Base-by-base conservation (phyloP, 2,329 filamentous ascomycete species). In the Macrophomina phaseolina region DNA sequence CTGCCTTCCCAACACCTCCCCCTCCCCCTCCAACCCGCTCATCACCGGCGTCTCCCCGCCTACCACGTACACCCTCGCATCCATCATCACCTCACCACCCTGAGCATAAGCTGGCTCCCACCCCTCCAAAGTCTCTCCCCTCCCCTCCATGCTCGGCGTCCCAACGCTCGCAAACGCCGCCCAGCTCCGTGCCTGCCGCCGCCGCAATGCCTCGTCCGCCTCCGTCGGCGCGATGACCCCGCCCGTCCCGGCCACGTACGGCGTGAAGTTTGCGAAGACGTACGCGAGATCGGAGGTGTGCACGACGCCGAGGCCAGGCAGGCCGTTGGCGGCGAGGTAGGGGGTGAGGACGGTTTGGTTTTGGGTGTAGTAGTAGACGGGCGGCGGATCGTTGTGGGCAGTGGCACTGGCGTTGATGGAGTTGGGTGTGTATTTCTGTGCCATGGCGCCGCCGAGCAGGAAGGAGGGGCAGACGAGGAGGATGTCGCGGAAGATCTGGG, bases 231-330 rank as follows among this genome's bases (percentile, higher is more conserved):
- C 12, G 16, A 62, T 34, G 5, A 12, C 78, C 60, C 46, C 73
- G 67, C 0, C 71, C 72, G 79, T 81, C 61, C 71, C 74, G 73
- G 3, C 73, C 71, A 61, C 84, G 49, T 77, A 86, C 62, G 80
- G 75, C 2, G 80, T 67, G 30, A 76, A 68, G 49, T 70, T 77
- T 28, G 71, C 84, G 67, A 83, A 86, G 3, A 85, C 74, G 72
- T 86, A 87, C 5, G 83, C 81, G 32, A 86, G 82, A 62, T 87
- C 85, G 0, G 83, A 82, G 0, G 83, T 84, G 71, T 87, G 85
- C 5, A 84, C 77, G 0, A 81, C 75, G 34, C 84, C 84, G 5
- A 82, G 70, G 0, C 81, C 81, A 1, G 77, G 74, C 3, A 74
- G 69, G 9, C 77, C 77, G 28, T 70, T 70, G 3, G 75, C 62